Evolutionary conservation across 345 rosid genomes (phyloP), one percentile per base, ranked within the genome.

Genomic region (Sapria himalayana): DNA sequence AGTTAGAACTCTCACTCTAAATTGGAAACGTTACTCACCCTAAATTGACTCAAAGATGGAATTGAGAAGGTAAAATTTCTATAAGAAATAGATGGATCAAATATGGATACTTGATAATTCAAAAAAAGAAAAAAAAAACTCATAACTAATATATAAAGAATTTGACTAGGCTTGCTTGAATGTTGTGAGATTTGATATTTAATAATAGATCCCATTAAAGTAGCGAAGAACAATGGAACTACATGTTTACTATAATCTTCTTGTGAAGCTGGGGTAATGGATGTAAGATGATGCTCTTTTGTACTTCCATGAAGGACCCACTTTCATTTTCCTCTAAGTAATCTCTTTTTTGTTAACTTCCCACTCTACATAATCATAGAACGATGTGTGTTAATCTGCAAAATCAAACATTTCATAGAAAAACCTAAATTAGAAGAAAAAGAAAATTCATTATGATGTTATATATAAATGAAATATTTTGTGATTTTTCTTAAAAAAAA

Each of bases 281-380:
- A 67, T 22, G 86, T 70, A 42, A 73, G 52, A 24, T 39, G 56
- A 41, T 67, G 63, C 39, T 60, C 54, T 42, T 56, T 55, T 4
- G 78, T 71, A 65, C 70, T 65, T 45, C 63, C 86, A 59, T 73
- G 78, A 46, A 29, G 40, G 20, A 63, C 65, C 86, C 86, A 76
- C 57, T 65, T 76, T 81, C 86, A 73, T 56, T 67, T 76, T 51
- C 76, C 56, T 42, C 65, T 69, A 41, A 64, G 46, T 4, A 65
- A 45, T 20, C 73, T 50, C 50, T 81, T 67, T 59, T 76, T 81
- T 0, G 65, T 57, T 60, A 76, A 52, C 22, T 52, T 41, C 23
- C 81, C 81, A 12, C 54, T 55, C 86, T 76, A 63, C 19, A 24
- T 11, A 22, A 32, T 25, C 17, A n/a, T 27, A 27, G 25, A 35